phyloP scores from a whole-genome alignment of 768 basidiomycete species.

The Russula brevipes region DNA sequence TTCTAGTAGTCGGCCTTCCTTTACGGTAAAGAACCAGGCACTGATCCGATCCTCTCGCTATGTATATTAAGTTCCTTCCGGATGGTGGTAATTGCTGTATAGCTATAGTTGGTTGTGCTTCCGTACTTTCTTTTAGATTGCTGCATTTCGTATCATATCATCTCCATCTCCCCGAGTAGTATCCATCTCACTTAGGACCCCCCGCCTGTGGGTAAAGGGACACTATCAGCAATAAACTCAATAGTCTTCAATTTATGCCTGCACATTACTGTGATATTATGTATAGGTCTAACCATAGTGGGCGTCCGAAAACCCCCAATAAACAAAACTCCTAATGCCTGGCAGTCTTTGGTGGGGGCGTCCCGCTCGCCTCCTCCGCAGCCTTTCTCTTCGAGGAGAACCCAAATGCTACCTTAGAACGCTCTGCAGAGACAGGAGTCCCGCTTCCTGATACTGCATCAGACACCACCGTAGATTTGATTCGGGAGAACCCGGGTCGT shows the following conservation, averaged over 20 bases:
- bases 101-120: neutral
- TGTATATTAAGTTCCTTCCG: slow-evolving; percentile 8
- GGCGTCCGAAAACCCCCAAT: too few relatives aligned
- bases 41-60: neutral
- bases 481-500: slow-evolving; percentile 71
- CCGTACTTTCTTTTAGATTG: neutral
- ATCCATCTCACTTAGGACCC: neutral
- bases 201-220: neutral
- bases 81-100: slow-evolving; percentile 16
- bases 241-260: slow-evolving; percentile 3
- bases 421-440: slow-evolving; percentile 58
- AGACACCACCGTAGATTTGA: slow-evolving; percentile 52
- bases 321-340: slow-evolving; percentile 4
- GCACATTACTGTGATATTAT: slow-evolving; percentile 9
- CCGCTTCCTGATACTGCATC: slow-evolving; percentile 39
- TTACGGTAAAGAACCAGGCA: neutral
- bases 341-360: slow-evolving; percentile 59
- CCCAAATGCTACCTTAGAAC: slow-evolving; percentile 72
- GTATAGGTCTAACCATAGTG: slow-evolving; percentile 5
- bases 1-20: neutral
- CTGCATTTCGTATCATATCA: slow-evolving; percentile 5
- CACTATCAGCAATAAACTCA: neutral
- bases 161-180: neutral
- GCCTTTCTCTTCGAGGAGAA: slow-evolving; percentile 79
- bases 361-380: slow-evolving; percentile 57